Percentiles rank a stretch among this genome's conserved stretches.
phyloP scores from a whole-genome alignment of 306 rosid species.

The Calophaca sinica region DNA sequence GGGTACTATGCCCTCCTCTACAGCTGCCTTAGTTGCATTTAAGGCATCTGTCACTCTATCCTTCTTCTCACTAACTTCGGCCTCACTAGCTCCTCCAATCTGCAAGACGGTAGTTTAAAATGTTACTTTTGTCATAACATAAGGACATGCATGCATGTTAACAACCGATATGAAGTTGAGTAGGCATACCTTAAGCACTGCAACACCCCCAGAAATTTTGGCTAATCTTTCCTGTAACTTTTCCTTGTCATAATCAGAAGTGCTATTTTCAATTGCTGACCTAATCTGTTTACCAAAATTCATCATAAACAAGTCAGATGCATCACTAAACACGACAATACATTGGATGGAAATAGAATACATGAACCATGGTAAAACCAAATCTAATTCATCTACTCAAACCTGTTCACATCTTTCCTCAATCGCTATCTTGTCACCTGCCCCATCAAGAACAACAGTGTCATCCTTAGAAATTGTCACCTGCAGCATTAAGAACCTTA shows the following conservation, averaged over 20 bases:
- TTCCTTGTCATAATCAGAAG: conserved; percentile 95
- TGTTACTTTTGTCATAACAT: conserved; percentile 37
- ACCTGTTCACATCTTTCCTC: conserved; percentile 99
- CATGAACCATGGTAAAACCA: conserved; percentile 18
- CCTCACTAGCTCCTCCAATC: conserved; percentile 99
- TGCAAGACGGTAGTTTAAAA: conserved; percentile 30
- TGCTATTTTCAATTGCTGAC: conserved; percentile 76
- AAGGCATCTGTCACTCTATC: conserved; percentile 97
- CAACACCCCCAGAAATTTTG: conserved; percentile 97
- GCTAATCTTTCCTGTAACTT: conserved; percentile 95
- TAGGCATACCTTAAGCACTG: conserved; percentile 78
- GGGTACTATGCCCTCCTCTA: conserved; percentile 93
- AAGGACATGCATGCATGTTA: background rate
- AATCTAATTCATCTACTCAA: conserved; percentile 29
- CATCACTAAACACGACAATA: background rate
- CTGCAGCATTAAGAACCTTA: conserved; percentile 48
- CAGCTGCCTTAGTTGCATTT: conserved; percentile 98
- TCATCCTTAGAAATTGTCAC: conserved; percentile 95
- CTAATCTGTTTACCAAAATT: conserved; percentile 66
- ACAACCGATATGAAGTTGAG: background rate
- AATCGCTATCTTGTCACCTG: conserved; percentile 85
- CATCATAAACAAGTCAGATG: conserved; percentile 17
- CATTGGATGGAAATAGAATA: conserved; percentile 4
- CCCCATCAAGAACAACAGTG: conserved; percentile 94
- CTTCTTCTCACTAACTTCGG: conserved; percentile 94